A percentile compares a stretch with the other conserved stretches of the same genome.
Evolutionary conservation across 345 rosid species (phyloP).

Genomic region (Hibiscus tridactylites): DNA sequence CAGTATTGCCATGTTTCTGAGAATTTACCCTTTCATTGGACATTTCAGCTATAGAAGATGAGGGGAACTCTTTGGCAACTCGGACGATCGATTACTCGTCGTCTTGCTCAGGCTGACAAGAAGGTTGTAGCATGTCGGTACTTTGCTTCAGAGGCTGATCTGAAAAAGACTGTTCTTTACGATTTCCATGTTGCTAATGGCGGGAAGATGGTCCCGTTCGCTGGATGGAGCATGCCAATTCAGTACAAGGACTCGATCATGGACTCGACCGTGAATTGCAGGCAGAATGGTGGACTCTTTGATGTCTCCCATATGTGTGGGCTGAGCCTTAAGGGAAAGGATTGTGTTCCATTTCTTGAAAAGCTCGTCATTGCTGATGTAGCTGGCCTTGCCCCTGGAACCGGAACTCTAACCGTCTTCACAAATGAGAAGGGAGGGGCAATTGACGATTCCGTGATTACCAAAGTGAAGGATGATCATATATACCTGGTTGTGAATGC

Average conservation of each 20-base stretch:
- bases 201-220: constrained; percentile 98
- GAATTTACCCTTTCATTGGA: constrained; percentile 19
- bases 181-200: constrained; percentile 33
- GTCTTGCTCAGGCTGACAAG: background rate
- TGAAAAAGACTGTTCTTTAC: constrained; percentile 66
- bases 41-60: constrained; percentile 40
- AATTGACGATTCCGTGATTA: constrained; percentile 91
- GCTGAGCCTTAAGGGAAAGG: constrained; percentile 32
- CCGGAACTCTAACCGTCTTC: constrained; percentile 84
- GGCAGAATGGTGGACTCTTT: background rate
- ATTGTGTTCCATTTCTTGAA: constrained; percentile 76
- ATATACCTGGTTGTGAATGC: constrained; percentile 96
- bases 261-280: background rate
- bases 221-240: constrained; percentile 99
- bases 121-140: constrained; percentile 36
- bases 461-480: constrained; percentile 78
- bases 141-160: constrained; percentile 71
- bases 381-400: constrained; percentile 19
- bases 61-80: constrained; percentile 97
- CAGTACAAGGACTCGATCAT: constrained; percentile 78
- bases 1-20: background rate
- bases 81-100: constrained; percentile 63
- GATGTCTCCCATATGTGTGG: constrained; percentile 1
- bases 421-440: constrained; percentile 97
- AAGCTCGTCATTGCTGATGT: constrained; percentile 96